These are phyloP conservation scores for Diaporthe eres DNA, from an alignment of 2,329 filamentous ascomycete genomes.

Conservation along the genomic window DNA sequence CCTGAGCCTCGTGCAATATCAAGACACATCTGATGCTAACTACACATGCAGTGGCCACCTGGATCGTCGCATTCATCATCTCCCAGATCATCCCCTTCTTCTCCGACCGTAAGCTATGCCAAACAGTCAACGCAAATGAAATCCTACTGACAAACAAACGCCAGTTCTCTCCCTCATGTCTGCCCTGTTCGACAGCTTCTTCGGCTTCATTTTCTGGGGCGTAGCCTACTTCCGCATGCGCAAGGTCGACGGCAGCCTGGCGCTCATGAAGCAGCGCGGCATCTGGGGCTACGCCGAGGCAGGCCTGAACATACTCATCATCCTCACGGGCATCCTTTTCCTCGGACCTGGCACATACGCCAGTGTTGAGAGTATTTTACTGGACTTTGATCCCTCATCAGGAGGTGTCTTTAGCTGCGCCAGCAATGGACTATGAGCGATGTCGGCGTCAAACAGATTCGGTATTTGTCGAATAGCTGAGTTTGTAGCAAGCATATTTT, in stretches of 20 bases:
- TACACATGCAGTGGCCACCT: slow-evolving; percentile 67
- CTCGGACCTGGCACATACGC: slow-evolving; percentile 86
- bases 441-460: too few relatives aligned
- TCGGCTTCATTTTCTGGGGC: slow-evolving; percentile 96
- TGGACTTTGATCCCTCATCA: slow-evolving; percentile 74
- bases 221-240: slow-evolving; percentile 85
- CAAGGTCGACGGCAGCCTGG: slow-evolving; percentile 70
- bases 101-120: slow-evolving; percentile 70
- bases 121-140: neutral
- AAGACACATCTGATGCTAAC: slow-evolving; percentile 32
- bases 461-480: neutral
- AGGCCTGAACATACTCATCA: slow-evolving; percentile 80
- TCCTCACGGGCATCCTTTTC: slow-evolving; percentile 84
- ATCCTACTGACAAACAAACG: slow-evolving; percentile 29
- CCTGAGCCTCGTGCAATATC: slow-evolving; percentile 16
- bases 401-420: slow-evolving; percentile 82
- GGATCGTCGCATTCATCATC: slow-evolving; percentile 93
- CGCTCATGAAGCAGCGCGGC: slow-evolving; percentile 67
- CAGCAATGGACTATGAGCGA: slow-evolving; percentile 72
- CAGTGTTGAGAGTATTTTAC: slow-evolving; percentile 80
- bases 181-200: slow-evolving; percentile 93
- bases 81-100: slow-evolving; percentile 96
- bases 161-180: slow-evolving; percentile 80
- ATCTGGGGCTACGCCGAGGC: slow-evolving; percentile 67
- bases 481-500: neutral